Evolutionary conservation across 2,329 filamentous ascomycete species (phyloP).

Genomic region (Phialocephala sp.): DNA sequence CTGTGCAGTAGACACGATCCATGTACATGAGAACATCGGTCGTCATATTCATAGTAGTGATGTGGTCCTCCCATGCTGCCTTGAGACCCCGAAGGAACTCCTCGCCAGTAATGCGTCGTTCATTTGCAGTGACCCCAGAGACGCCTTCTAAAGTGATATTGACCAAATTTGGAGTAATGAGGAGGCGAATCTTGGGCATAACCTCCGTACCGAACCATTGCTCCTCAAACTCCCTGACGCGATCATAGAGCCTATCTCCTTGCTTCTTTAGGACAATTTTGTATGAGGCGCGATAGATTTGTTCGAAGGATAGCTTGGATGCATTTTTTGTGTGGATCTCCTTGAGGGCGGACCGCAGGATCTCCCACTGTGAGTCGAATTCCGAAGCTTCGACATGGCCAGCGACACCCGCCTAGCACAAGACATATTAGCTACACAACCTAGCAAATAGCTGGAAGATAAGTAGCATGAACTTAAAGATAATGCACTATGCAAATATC

Average conservation of each 20-base stretch:
- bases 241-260: slow-evolving; percentile 79
- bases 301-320: slow-evolving; percentile 89
- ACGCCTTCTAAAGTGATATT: slow-evolving; percentile 62
- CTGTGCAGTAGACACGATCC: slow-evolving; percentile 81
- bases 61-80: slow-evolving; percentile 85
- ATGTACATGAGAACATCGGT: slow-evolving; percentile 98
- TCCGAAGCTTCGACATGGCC: slow-evolving; percentile 67
- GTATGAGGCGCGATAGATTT: slow-evolving; percentile 92
- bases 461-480: not conserved
- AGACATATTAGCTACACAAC: not conserved
- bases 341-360: slow-evolving; percentile 75
- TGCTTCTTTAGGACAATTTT: slow-evolving; percentile 91
- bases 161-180: slow-evolving; percentile 73
- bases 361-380: slow-evolving; percentile 85
- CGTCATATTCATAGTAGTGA: slow-evolving; percentile 93
- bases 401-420: not conserved
- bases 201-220: slow-evolving; percentile 80
- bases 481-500: not conserved
- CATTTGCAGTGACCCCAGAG: slow-evolving; percentile 70
- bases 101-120: slow-evolving; percentile 81
- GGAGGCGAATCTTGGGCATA: slow-evolving; percentile 69
- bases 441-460: not conserved
- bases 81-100: slow-evolving; percentile 79
- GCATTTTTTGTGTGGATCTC: slow-evolving; percentile 95
- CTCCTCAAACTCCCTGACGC: slow-evolving; percentile 81